Conservation (phyloP, 2,329 filamentous ascomycete species). For the Fusarium sp. region DNA sequence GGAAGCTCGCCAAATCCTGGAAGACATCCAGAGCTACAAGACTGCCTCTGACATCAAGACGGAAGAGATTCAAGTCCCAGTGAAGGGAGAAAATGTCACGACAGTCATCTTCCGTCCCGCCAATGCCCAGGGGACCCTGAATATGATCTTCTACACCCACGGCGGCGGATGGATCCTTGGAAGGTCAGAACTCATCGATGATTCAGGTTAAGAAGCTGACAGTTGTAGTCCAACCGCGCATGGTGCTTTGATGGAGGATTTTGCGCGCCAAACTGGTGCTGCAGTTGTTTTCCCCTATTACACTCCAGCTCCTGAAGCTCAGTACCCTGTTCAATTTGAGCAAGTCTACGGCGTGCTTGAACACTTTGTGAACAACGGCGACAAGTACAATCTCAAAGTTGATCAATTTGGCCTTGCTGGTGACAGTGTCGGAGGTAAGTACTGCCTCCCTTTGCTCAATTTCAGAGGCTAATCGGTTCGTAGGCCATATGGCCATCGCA, state of each 20-base stretch:
- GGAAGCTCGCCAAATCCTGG: slow-evolving; percentile 22
- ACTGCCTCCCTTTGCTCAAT: rapidly evolving
- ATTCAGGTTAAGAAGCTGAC: neutral
- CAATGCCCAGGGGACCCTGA: neutral
- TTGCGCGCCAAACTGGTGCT: slow-evolving; percentile 21
- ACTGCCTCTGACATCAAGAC: neutral
- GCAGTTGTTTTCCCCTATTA: slow-evolving; percentile 27
- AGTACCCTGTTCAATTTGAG: slow-evolving; percentile 27
- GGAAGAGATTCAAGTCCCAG: neutral
- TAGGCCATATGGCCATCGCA: slow-evolving; percentile 31
- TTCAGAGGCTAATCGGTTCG: neutral
- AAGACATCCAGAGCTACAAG: slow-evolving; percentile 23
- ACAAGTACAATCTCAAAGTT: slow-evolving; percentile 3
- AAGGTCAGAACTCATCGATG: neutral
- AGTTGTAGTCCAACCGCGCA: neutral
- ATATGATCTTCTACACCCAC: slow-evolving; percentile 31
- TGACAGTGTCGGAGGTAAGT: slow-evolving; percentile 24
- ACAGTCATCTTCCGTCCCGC: slow-evolving; percentile 11
- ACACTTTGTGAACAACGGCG: slow-evolving; percentile 10
- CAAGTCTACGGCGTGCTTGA: slow-evolving; percentile 13
- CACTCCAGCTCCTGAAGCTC: slow-evolving; percentile 23
- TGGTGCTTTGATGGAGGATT: slow-evolving; percentile 25
- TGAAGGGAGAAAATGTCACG: slow-evolving; percentile 1
- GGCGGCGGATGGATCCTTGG: slow-evolving; percentile 30
- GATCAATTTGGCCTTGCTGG: slow-evolving; percentile 12